phyloP scores from a whole-genome alignment of 23 red algal species.

The Pyropia haitanensis region DNA sequence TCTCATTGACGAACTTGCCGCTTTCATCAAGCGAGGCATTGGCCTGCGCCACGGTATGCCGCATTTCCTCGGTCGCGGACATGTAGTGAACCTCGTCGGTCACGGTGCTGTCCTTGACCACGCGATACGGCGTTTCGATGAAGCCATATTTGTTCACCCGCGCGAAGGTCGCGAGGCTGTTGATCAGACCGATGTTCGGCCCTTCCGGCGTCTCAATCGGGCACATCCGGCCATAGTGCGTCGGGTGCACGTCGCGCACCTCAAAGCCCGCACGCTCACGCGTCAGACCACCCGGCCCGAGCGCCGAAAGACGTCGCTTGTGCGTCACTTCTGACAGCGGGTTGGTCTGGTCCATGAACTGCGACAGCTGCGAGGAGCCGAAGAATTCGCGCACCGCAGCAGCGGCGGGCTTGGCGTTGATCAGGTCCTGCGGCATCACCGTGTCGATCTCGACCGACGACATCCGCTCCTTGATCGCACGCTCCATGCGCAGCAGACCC shows the following conservation, averaged over 20 bases:
- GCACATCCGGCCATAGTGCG: no score
- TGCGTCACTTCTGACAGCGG: no score
- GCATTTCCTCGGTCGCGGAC: background rate
- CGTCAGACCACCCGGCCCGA: no score
- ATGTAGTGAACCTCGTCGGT: background rate
- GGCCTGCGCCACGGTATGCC: slow-evolving; percentile 2
- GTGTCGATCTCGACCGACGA: background rate
- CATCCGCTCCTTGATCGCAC: slow-evolving; percentile 1
- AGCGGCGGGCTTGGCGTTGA: slow-evolving; percentile 1
- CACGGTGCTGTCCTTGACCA: background rate
- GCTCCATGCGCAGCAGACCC: slow-evolving; percentile 1
- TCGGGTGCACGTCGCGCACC: no score
- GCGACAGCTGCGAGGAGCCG: no score
- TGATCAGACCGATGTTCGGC: slow-evolving; percentile 6
- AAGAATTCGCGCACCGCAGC: no score
- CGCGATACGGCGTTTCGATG: background rate
- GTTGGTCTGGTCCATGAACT: no score
- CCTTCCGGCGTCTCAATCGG: slow-evolving; percentile 4
- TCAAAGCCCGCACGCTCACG: no score
- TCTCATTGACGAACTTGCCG: background rate
- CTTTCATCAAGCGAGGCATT: slow-evolving; percentile 1
- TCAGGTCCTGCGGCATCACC: slow-evolving; percentile 1
- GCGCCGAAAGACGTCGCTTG: no score
- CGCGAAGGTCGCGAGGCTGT: background rate
- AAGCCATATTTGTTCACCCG: slow-evolving; percentile 7